Base-by-base conservation (phyloP, 2,329 filamentous ascomycete genomes). In the Pseudogymnoascus sp. region DNA sequence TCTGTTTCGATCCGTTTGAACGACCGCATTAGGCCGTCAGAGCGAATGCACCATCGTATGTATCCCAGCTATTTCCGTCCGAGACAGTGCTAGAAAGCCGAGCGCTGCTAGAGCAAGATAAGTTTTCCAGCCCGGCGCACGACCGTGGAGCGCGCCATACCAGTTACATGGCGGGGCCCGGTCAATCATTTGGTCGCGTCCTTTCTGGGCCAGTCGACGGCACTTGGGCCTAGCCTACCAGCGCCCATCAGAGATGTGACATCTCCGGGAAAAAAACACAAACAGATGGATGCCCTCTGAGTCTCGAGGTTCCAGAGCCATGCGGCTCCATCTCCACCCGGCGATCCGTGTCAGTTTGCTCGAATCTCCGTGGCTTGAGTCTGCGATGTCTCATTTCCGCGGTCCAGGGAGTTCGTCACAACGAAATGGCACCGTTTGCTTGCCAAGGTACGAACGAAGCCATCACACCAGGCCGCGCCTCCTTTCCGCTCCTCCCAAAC, bases 1-100 rank as follows among this genome's bases (percentile, higher is more conserved):
- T 56, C 50, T 56, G 50, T 56, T 56, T 56, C 50, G 29, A 56
- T 56, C 50, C 4, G 29, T 56, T 56, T 56, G 50, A 56, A 56
- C 26, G 7, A 2, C 29, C 50, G 29, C 10, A 56, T 56, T 56
- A 10, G 29, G 50, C n/a, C 29, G 33, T 56, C n/a, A 56, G 50
- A 4, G 50, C 50, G n/a, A 33, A 21, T 5, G 29, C 50, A 33
- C 29, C 50, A 21, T 56, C 50, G 29, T 33, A 56, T 56, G 29
- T 33, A 56, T 56, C 29, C 50, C 50, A 56, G 29, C 50, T 56
- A 56, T 56, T 56, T 33, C 7, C 29, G 50, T 56, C 50, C 50
- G 29, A 56, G 50, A 56, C 50, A 56, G 50, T 56, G 50, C 50
- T 33, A 56, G 50, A 33, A 56, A 10, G 50, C 50, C 50, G 50